Evolutionary conservation across 257 asterid species (phyloP).

Genomic region (Penstemon eatonii): DNA sequence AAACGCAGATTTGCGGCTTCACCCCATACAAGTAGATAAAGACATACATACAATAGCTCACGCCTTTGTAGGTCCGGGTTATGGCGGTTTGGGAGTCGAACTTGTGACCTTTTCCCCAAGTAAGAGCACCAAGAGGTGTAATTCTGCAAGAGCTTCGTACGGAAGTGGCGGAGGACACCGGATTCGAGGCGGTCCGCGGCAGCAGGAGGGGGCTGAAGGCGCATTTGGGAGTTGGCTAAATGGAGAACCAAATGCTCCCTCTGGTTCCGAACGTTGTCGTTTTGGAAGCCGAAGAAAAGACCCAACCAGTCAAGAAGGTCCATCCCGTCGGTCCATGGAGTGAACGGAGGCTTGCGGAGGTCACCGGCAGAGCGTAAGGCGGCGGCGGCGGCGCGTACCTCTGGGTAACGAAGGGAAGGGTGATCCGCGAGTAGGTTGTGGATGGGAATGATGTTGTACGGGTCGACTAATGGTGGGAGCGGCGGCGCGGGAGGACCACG

Average conservation of each 20-base stretch:
- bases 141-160: conserved; percentile 69
- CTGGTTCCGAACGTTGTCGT: conserved; percentile 83
- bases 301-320: conserved; percentile 97
- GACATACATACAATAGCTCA: conserved; percentile 78
- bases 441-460: conserved; percentile 80
- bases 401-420: conserved; percentile 78
- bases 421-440: conserved; percentile 69
- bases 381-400: conserved; percentile 81
- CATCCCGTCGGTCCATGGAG: conserved; percentile 55
- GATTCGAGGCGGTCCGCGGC: conserved; percentile 62
- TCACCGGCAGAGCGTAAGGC: conserved; percentile 66
- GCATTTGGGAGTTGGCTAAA: conserved; percentile 87
- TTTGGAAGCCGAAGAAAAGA: conserved; percentile 88
- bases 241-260: conserved; percentile 91
- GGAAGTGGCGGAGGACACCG: conserved; percentile 69
- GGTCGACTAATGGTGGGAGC: conserved; percentile 34
- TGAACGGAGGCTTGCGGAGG: conserved; percentile 75
- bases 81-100: conserved; percentile 67
- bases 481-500: conserved; percentile 29
- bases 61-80: conserved; percentile 61
- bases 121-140: conserved; percentile 87
- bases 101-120: conserved; percentile 63
- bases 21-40: conserved; percentile 82
- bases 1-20: conserved; percentile 87
- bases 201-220: conserved; percentile 67